Evolutionary conservation across 176 grass and related monocot genomes (phyloP).

Genomic region (Guadua angustifolia): DNA sequence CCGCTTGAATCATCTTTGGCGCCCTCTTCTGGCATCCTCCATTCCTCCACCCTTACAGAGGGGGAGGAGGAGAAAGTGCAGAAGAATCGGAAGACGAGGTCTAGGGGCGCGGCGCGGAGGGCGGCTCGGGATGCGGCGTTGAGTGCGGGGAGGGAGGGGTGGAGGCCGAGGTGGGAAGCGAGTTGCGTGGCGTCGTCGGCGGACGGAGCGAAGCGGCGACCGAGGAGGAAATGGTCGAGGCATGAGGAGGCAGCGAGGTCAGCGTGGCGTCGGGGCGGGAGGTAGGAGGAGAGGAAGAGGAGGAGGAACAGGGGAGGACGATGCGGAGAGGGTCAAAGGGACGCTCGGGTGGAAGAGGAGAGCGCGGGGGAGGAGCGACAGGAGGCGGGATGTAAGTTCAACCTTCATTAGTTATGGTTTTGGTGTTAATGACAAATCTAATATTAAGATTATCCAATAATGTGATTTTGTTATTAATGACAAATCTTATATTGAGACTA

Average conservation of each 20-base stretch:
- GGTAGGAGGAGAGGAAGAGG: constrained; percentile 51
- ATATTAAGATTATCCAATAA: no score
- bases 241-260: constrained; percentile 6
- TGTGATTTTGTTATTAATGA: no score
- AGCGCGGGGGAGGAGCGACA: constrained; percentile 45
- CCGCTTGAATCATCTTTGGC: no score
- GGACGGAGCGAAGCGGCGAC: no score
- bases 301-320: constrained; percentile 49
- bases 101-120: constrained; percentile 48
- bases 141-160: constrained; percentile 52
- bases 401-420: no score
- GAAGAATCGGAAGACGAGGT: constrained; percentile 68
- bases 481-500: no score
- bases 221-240: constrained; percentile 50
- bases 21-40: no score
- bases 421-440: no score
- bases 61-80: constrained; percentile 52
- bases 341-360: constrained; percentile 63
- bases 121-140: constrained; percentile 43
- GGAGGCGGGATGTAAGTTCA: no score
- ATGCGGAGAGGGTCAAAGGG: constrained; percentile 52
- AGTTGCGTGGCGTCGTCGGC: no score
- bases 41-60: no score
- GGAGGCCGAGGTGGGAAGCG: constrained; percentile 44
- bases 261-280: constrained; percentile 36